Conservation (phyloP, 495 filamentous ascomycete genomes). For the Aspergillus cristatus region DNA sequence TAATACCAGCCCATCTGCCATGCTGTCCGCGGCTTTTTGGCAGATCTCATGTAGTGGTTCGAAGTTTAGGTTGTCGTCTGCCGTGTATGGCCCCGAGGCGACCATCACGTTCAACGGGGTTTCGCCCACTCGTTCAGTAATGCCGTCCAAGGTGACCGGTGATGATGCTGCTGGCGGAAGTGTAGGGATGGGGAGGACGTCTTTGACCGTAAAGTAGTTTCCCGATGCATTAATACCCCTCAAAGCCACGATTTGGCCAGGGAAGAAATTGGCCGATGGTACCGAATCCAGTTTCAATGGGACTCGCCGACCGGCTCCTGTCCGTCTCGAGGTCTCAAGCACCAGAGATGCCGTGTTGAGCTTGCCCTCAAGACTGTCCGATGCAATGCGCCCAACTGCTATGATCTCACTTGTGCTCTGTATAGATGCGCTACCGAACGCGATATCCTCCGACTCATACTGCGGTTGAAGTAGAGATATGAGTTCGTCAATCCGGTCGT, state of each 20-base stretch:
- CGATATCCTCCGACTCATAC: constrained; percentile 66
- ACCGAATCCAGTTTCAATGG: constrained; percentile 67
- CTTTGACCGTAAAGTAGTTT: constrained; percentile 68
- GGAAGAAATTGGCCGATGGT: constrained; percentile 74
- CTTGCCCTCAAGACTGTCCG: constrained; percentile 72
- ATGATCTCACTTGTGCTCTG: constrained; percentile 81
- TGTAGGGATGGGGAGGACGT: constrained; percentile 65
- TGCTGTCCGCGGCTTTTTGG: constrained; percentile 59
- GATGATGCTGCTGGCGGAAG: constrained; percentile 59
- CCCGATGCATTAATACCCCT: constrained; percentile 81
- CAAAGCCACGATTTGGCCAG: constrained; percentile 86
- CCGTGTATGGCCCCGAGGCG: constrained; percentile 81
- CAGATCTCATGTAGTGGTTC: constrained; percentile 77
- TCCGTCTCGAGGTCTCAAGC: constrained; percentile 79
- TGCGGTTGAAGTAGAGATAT: constrained; percentile 58
- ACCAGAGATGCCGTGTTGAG: constrained; percentile 76
- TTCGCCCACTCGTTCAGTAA: constrained; percentile 56
- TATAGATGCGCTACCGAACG: constrained; percentile 76
- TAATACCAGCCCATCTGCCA: constrained; percentile 72
- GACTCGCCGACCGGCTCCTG: constrained; percentile 69
- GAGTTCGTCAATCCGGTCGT: constrained; percentile 93
- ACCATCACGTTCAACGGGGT: constrained; percentile 67
- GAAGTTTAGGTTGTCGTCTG: constrained; percentile 84
- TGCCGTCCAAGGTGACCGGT: constrained; percentile 47
- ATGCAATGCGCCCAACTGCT: constrained; percentile 83